Evolutionary conservation across 176 grass and related monocot species (phyloP).

Genomic region (Dactylis glomerata): DNA sequence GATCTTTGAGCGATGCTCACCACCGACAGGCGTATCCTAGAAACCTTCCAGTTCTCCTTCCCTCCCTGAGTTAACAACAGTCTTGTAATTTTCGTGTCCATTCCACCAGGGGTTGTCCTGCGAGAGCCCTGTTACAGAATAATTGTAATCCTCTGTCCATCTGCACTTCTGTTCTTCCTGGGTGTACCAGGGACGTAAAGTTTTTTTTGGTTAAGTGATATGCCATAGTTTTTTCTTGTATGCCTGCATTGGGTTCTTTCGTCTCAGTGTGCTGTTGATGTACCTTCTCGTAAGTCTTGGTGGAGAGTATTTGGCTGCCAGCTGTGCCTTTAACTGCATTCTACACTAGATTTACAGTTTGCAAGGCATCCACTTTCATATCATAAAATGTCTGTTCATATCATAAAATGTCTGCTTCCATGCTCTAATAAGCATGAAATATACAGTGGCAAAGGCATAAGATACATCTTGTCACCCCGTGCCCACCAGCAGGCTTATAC

Average conservation of each 20-base stretch:
- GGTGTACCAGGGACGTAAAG: slow-evolving; percentile 28
- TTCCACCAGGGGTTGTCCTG: neutral
- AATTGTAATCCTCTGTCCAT: slow-evolving; percentile 41
- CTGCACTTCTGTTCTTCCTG: slow-evolving; percentile 38
- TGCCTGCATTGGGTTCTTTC: neutral
- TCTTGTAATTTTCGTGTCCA: slow-evolving; percentile 47
- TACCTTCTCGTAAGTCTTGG: neutral
- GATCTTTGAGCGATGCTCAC: slow-evolving; percentile 47
- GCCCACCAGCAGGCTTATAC: too few relatives aligned
- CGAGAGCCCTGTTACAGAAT: slow-evolving; percentile 37
- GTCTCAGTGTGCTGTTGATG: neutral
- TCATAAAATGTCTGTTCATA: too few relatives aligned
- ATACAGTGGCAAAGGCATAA: too few relatives aligned
- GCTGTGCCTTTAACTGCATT: too few relatives aligned
- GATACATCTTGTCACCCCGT: too few relatives aligned
- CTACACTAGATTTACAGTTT: too few relatives aligned
- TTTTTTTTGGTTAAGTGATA: slow-evolving; percentile 23
- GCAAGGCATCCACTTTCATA: too few relatives aligned
- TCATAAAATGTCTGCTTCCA: too few relatives aligned
- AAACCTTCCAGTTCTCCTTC: slow-evolving; percentile 14
- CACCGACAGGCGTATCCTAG: slow-evolving; percentile 12
- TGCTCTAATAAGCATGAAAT: too few relatives aligned
- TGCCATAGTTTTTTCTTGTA: neutral
- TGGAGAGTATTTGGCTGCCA: neutral
- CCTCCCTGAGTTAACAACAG: slow-evolving; percentile 18